These are phyloP conservation scores for Thymus mandschuricus DNA, from an alignment of 257 asterid species.

Conservation along the genomic window DNA sequence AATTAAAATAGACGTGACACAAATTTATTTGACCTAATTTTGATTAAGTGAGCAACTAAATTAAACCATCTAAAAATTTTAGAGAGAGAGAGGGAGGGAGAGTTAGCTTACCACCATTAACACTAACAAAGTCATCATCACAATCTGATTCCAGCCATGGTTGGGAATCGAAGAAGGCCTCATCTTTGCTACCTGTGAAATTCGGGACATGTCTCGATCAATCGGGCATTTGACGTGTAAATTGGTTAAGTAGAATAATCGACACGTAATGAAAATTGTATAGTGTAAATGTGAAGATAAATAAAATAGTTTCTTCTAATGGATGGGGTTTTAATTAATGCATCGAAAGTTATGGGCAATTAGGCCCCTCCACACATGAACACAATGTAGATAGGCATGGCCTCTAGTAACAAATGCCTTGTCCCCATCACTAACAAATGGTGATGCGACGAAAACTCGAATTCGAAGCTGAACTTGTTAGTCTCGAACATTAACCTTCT, in stretches of 20 bases:
- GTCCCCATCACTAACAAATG: conserved; percentile 37
- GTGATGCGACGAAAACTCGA: neutral
- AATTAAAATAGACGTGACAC: neutral
- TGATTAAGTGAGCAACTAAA: neutral
- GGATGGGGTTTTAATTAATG: conserved; percentile 15
- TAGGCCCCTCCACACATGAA: conserved; percentile 26
- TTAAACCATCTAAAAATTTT: neutral
- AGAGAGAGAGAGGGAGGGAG: too few species aligned
- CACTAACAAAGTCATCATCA: conserved; percentile 79
- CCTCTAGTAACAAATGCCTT: conserved; percentile 33
- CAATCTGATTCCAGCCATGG: conserved; percentile 83
- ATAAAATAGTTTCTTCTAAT: neutral
- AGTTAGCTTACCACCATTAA: conserved; percentile 71
- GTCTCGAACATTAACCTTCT: too few species aligned
- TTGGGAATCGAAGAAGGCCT: conserved; percentile 70
- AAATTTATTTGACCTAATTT: conserved; percentile 5
- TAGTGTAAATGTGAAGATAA: neutral
- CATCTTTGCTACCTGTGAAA: conserved; percentile 74
- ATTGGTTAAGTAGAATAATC: neutral
- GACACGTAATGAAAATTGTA: neutral
- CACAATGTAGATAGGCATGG: conserved; percentile 23
- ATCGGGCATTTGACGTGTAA: neutral
- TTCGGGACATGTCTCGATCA: conserved; percentile 6
- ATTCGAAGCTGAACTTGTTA: too few species aligned
- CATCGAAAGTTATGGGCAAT: conserved; percentile 34